Percentiles rank a stretch among this genome's conserved stretches.
These are phyloP conservation scores for Leccinum colubrinum DNA, from an alignment of 1,284 basidiomycete species.

Conservation along the genomic window DNA sequence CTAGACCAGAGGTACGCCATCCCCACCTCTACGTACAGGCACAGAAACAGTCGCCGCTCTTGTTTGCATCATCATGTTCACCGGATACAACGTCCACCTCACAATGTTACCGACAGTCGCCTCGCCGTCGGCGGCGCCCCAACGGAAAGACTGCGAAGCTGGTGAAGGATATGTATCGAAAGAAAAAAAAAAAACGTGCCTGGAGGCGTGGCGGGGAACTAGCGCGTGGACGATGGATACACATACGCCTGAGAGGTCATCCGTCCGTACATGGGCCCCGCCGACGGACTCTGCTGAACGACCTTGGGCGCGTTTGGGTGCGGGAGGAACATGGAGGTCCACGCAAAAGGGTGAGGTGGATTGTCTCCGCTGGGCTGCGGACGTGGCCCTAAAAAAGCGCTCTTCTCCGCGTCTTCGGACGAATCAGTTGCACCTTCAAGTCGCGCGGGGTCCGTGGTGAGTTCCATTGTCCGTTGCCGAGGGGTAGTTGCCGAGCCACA, in stretches of 20 bases:
- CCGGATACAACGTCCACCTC: neutral
- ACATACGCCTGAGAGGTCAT: conserved; percentile 21
- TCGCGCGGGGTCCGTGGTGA: conserved; percentile 9
- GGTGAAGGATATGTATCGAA: too few species aligned
- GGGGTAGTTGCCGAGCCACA: conserved; percentile 85
- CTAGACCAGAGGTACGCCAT: neutral
- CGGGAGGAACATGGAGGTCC: conserved; percentile 60
- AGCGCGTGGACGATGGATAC: conserved; percentile 3
- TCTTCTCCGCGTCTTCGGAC: conserved; percentile 15
- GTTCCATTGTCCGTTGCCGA: conserved; percentile 57
- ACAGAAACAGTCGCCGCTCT: conserved; percentile 33
- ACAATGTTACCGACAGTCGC: conserved; percentile 51
- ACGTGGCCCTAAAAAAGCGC: conserved; percentile 27
- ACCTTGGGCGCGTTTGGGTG: conserved; percentile 71
- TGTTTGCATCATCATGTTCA: conserved; percentile 14
- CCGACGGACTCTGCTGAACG: conserved; percentile 27
- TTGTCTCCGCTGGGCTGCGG: conserved; percentile 13
- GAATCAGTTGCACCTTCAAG: neutral
- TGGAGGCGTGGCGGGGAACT: neutral
- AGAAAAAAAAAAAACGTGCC: too few species aligned
- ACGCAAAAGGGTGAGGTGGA: conserved; percentile 31
- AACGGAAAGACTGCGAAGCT: too few species aligned
- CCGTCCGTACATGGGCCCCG: conserved; percentile 62
- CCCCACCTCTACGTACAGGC: conserved; percentile 25
- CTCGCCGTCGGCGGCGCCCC: conserved; percentile 8